Conservation (phyloP, 345 rosid genomes). For the Zanthoxylum bungeanum region DNA sequence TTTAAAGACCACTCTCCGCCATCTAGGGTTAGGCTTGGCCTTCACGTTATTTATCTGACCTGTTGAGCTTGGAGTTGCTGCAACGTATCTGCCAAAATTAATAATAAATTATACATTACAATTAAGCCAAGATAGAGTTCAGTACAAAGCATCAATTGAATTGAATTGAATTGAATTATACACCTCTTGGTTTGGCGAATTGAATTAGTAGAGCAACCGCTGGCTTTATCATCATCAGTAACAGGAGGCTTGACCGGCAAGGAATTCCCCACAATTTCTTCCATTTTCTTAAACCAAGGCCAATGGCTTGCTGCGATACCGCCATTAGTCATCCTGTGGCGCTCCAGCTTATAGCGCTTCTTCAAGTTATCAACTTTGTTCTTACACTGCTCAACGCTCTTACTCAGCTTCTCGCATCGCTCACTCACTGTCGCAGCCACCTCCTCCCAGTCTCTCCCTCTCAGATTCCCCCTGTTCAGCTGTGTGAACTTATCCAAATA, state of each 20-base stretch:
- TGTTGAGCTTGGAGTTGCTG: conserved; percentile 13
- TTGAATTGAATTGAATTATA: conserved; percentile 31
- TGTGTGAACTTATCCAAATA: conserved; percentile 43
- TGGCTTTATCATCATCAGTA: background rate
- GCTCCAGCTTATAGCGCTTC: conserved; percentile 46
- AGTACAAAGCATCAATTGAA: background rate
- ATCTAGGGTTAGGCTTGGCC: conserved; percentile 30
- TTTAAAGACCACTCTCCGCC: conserved; percentile 49
- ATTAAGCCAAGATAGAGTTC: background rate
- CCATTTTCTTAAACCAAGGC: conserved; percentile 51
- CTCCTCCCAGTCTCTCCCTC: conserved; percentile 57
- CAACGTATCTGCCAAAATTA: conserved; percentile 11
- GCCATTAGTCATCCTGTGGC: conserved; percentile 27
- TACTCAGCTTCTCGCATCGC: conserved; percentile 25
- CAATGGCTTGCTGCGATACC: conserved; percentile 27
- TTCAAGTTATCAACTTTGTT: conserved; percentile 51
- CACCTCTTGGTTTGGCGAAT: conserved; percentile 55
- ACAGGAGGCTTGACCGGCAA: background rate
- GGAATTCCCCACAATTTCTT: conserved; percentile 29
- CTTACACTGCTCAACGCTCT: conserved; percentile 58
- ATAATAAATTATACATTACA: background rate
- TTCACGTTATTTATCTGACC: conserved; percentile 22
- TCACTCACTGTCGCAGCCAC: conserved; percentile 45
- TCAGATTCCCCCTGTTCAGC: conserved; percentile 44
- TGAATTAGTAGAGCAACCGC: conserved; percentile 18